Percentiles rank a stretch among this genome's conserved stretches.
These are phyloP conservation scores for Melampsora abietis-canadensis DNA, from an alignment of 1,284 basidiomycete genomes.

Conservation along the genomic window DNA sequence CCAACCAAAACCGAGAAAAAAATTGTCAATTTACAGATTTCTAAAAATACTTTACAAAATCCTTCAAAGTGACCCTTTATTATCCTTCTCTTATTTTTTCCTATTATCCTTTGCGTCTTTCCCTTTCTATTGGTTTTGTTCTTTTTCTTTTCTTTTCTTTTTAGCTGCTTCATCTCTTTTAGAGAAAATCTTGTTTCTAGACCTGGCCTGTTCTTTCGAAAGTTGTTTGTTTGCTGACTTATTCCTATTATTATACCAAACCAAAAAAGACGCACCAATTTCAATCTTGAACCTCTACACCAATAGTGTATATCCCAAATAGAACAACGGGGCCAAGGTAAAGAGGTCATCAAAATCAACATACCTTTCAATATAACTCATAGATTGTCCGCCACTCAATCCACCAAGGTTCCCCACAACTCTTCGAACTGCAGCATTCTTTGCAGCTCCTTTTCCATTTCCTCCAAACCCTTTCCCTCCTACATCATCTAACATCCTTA, in stretches of 20 bases:
- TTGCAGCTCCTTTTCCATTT: constrained; percentile 23
- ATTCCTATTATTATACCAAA: constrained; percentile 49
- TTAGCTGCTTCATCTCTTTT: constrained; percentile 42
- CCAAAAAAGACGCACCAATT: neutral
- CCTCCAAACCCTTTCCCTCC: constrained; percentile 19
- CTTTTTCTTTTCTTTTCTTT: constrained; percentile 39
- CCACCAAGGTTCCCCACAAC: constrained; percentile 53
- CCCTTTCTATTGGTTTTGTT: constrained; percentile 3
- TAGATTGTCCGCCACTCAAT: constrained; percentile 53
- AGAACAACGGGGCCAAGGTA: too few relatives aligned
- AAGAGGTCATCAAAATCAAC: neutral
- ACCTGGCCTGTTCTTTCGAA: constrained; percentile 46
- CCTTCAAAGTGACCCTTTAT: too few relatives aligned
- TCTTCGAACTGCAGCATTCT: constrained; percentile 48
- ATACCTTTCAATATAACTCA: constrained; percentile 52
- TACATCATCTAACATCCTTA: constrained; percentile 58
- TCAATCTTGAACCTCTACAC: neutral
- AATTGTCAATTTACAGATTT: neutral
- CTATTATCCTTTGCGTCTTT: too few relatives aligned
- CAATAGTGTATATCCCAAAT: too few relatives aligned
- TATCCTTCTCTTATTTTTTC: too few relatives aligned
- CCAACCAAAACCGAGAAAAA: neutral
- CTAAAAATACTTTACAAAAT: neutral
- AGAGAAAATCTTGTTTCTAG: constrained; percentile 40
- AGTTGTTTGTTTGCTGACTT: constrained; percentile 52